Conservation (phyloP, 2,329 filamentous ascomycete species). For the Cladosporium austrohemisphaericum region DNA sequence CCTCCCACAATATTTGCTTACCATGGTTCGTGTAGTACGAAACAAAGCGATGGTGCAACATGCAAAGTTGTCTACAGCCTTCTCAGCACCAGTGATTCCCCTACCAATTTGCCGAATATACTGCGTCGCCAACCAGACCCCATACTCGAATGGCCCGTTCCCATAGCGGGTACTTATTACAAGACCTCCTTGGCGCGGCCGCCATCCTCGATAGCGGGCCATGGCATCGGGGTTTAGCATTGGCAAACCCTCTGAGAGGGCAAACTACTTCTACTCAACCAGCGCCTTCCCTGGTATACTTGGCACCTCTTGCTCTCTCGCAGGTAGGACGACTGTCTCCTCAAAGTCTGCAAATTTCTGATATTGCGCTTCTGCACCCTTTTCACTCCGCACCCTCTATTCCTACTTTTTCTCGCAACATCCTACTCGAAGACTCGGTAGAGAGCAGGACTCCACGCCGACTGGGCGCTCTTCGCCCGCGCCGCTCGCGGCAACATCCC, state of each 20-base stretch:
- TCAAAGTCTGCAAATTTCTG: not conserved
- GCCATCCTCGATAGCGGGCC: constrained; percentile 13
- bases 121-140: too few species aligned
- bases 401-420: not conserved
- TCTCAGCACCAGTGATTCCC: not conserved
- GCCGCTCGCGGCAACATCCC: constrained; percentile 8
- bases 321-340: constrained; percentile 6
- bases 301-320: not conserved
- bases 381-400: not conserved
- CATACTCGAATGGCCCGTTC: not conserved
- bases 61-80: not conserved
- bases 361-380: not conserved
- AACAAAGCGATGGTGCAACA: too few species aligned
- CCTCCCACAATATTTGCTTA: not conserved
- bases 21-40: too few species aligned
- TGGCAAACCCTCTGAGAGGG: constrained; percentile 9
- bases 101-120: not conserved
- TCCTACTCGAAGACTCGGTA: not conserved
- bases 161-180: constrained; percentile 10
- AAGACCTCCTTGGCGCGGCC: constrained; percentile 13
- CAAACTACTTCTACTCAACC: not conserved
- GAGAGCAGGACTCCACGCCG: constrained; percentile 11
- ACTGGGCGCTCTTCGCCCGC: constrained; percentile 10
- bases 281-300: constrained; percentile 1
- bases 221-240: constrained; percentile 14